These are phyloP conservation scores for Microcera coccophila DNA, from an alignment of 2,329 filamentous ascomycete genomes.

Conservation along the genomic window DNA sequence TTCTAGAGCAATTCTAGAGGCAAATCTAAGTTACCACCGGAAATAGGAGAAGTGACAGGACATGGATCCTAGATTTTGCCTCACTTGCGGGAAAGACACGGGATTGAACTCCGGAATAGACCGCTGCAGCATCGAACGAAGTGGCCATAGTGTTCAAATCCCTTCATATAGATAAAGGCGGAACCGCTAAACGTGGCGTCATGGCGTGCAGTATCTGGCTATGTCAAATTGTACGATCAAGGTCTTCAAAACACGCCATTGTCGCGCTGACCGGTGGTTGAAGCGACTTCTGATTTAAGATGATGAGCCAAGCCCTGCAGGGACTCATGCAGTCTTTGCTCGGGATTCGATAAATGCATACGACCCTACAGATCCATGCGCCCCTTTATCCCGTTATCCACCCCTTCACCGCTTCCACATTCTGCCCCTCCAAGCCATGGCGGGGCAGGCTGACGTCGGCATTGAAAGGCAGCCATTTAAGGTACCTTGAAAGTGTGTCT, in stretches of 20 bases:
- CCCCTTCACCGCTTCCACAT: neutral
- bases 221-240: conserved; percentile 10
- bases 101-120: neutral
- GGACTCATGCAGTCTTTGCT: neutral
- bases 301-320: conserved; percentile 8
- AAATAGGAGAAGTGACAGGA: neutral
- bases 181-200: neutral
- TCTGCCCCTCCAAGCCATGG: conserved; percentile 19
- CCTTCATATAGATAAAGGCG: neutral
- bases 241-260: conserved; percentile 13
- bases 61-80: neutral
- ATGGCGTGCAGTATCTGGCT: neutral
- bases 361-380: conserved; percentile 2
- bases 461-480: conserved; percentile 18
- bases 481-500: neutral
- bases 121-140: neutral
- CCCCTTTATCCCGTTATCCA: conserved; percentile 2
- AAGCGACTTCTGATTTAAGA: conserved; percentile 3
- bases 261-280: conserved; percentile 1
- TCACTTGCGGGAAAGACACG: neutral
- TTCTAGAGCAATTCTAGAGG: neutral
- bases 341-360: conserved; percentile 1
- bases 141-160: neutral
- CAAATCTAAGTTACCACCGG: neutral
- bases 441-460: conserved; percentile 21